Base-by-base conservation (phyloP, 2,329 filamentous ascomycete genomes). In the Exophiala viscosa region DNA sequence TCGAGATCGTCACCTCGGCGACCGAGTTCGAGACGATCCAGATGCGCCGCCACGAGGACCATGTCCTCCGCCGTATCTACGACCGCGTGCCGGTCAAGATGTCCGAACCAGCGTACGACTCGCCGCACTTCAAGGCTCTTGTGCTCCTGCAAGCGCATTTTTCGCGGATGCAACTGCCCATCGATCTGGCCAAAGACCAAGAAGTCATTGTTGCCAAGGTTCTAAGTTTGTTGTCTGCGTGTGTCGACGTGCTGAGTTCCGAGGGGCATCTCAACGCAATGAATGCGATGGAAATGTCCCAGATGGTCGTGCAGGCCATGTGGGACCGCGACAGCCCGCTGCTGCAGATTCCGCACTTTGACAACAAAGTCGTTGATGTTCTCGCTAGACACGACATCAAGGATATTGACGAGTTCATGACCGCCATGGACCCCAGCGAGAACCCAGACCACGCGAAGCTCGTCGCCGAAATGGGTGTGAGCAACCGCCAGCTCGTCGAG, bases 301-400 rank as follows among this genome's bases (percentile, higher is more conserved):
- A 99, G 68, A 99, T 99, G 93, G 89, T 95, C 48, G 91, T 99
- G 2, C 93, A 99, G 73, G 91, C 87, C 45, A 96, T 97, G 89
- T 99, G 93, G 93, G 92, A 99, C 73, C 87, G 91, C 52, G 93
- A 99, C 70, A 95, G 88, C 64, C 91, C 93, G 35, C 80, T 99
- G 61, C 96, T 96, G 76, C 93, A 99, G 72, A 96, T 99, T 66
- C 93, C 93, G 62, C 90, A 97, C 74, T 97, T 97, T 69, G 83
- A 86, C 13, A 82, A 86, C 34, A 86, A 92, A 56, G 86, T 87
- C 45, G 85, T 97, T 62, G 43, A 58, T 4, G 36, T 50, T 4
- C 52, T 62, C 7, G 45, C 35, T 7, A 58, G 57, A 36, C 58
- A 55, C 65, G 88, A 84, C 58, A 87, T 99, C 75, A 91, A 90